Conservation (phyloP, 345 rosid genomes). For the Corchorus olitorius region DNA sequence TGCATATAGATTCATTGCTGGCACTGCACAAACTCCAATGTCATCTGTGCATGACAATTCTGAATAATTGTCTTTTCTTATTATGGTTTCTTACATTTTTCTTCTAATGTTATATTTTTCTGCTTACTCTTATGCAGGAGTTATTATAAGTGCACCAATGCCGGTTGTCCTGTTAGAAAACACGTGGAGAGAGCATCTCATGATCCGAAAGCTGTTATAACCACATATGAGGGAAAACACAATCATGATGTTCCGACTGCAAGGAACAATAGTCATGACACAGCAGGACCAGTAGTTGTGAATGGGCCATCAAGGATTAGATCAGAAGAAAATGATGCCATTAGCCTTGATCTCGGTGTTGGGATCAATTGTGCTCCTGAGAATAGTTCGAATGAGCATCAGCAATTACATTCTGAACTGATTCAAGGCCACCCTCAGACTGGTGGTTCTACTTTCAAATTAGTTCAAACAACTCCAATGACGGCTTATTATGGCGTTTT, state of each 20-base stretch:
- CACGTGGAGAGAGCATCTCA: slow-evolving; percentile 99
- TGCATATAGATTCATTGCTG: background rate
- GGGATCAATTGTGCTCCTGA: slow-evolving; percentile 67
- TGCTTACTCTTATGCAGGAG: slow-evolving; percentile 57
- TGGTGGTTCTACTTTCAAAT: slow-evolving; percentile 51
- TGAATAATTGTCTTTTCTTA: background rate
- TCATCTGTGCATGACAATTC: background rate
- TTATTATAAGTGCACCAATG: slow-evolving; percentile 95
- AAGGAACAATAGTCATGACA: slow-evolving; percentile 63
- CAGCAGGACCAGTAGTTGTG: slow-evolving; percentile 47
- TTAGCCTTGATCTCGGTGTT: slow-evolving; percentile 96
- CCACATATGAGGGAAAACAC: slow-evolving; percentile 99
- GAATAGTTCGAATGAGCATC: slow-evolving; percentile 47
- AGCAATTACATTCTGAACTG: slow-evolving; percentile 42
- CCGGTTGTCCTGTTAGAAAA: slow-evolving; percentile 92
- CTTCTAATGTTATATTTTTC: background rate
- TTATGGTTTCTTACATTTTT: background rate
- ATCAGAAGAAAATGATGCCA: slow-evolving; percentile 56
- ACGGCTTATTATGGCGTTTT: slow-evolving; percentile 55
- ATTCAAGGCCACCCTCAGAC: slow-evolving; percentile 42
- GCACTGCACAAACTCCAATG: background rate
- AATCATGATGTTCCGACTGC: slow-evolving; percentile 91
- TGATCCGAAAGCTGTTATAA: slow-evolving; percentile 96
- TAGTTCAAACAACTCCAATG: slow-evolving; percentile 49
- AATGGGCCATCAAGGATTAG: slow-evolving; percentile 52